Evolutionary conservation across 2,329 filamentous ascomycete genomes (phyloP).

Genomic region (Apiospora aurea): DNA sequence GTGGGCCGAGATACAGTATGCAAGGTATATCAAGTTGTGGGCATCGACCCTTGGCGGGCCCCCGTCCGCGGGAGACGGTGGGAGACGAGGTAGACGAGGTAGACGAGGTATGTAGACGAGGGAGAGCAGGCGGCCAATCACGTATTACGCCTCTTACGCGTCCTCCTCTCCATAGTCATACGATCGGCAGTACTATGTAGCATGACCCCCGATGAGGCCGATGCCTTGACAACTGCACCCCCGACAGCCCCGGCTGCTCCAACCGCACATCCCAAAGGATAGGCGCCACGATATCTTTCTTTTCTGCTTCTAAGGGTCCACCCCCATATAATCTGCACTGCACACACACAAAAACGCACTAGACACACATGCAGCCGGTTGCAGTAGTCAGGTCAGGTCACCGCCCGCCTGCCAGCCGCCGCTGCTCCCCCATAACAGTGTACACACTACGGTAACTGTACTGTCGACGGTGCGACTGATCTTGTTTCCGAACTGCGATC

Average conservation of each 20-base stretch:
- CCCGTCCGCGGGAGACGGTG: neutral
- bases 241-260: neutral
- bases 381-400: conserved; percentile 18
- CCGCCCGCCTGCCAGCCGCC: neutral
- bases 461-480: neutral
- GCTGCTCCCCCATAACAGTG: neutral
- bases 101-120: neutral
- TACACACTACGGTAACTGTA: neutral
- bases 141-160: conserved; percentile 22
- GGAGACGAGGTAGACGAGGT: neutral
- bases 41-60: neutral
- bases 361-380: neutral
- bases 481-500: neutral
- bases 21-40: neutral
- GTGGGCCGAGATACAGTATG: neutral
- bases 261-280: conserved; percentile 16
- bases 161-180: conserved; percentile 20
- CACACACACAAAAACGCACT: neutral
- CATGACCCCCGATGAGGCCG: conserved; percentile 10
- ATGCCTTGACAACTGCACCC: neutral
- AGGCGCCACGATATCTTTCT: conserved; percentile 14
- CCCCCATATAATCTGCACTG: conserved; percentile 17
- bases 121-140: conserved; percentile 8
- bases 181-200: conserved; percentile 19
- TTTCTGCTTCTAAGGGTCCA: conserved; percentile 5